Evolutionary conservation across 2,329 filamentous ascomycete genomes (phyloP), one percentile per base, ranked within the genome.

Genomic region (Botrytis aclada): DNA sequence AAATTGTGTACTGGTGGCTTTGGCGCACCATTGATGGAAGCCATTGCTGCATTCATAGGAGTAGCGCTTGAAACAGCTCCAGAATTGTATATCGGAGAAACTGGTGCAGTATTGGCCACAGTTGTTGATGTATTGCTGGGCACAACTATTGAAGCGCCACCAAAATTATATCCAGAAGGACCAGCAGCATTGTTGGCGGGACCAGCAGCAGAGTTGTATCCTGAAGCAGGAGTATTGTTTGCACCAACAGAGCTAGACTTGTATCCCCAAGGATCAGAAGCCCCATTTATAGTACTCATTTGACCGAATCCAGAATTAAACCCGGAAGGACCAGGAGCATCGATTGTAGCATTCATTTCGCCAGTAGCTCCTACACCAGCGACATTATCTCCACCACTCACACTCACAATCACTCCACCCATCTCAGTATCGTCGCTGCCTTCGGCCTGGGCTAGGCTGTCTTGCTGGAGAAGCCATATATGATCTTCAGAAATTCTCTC

Each of bases 401-500:
- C 14, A n/a, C 8, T 51, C 7, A 16, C 14, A n/a, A 4, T 51
- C 7, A 14, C 18, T 51, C 64, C 25, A 14, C 45, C 0, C 45
- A 66, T 66, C 22, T 32, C 34, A 32, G 10, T 14, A 18, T 69
- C 45, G 14, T 37, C 45, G 1, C 41, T 16, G 4, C 18, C 32
- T 39, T 39, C 29, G 9, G 22, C 34, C 2, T 1, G 2, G 16
- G 34, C 29, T n/a, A 14, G 43, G 9, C 5, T 22, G 16, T 41
- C 34, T 41, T 69, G 34, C 14, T 32, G 25, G 8, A 69, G n/a
- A 32, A 69, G 37, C 65, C 37, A 56, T 39, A 20, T 22, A 25
- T 69, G 54, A 69, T 69, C 47, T n/a, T 43, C 25, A 16, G 65
- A 37, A 56, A 69, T 54, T 25, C n/a, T 39, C 18, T 69, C 34